Percentiles rank a stretch among this genome's conserved stretches.
These are phyloP conservation scores for Ustilago nuda DNA, from an alignment of 1,284 basidiomycete species.

Conservation along the genomic window DNA sequence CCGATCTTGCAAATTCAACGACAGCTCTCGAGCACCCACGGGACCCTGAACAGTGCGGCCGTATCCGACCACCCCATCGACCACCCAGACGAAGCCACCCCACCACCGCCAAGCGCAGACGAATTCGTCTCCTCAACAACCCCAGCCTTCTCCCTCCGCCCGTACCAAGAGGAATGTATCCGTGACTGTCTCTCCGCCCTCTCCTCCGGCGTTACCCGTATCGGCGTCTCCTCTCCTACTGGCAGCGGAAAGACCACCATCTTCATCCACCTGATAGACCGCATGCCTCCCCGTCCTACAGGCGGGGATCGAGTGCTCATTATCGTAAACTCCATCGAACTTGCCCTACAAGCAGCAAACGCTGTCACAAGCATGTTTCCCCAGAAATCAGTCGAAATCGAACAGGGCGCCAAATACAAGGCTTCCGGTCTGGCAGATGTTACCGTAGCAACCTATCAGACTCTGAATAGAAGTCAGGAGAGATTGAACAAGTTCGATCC, in stretches of 20 bases:
- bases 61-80: neutral
- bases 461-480: slow-evolving; percentile 75
- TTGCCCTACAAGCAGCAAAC: slow-evolving; percentile 86
- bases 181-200: slow-evolving; percentile 82
- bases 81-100: neutral
- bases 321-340: slow-evolving; percentile 86
- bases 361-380: slow-evolving; percentile 80
- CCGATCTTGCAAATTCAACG: neutral
- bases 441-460: slow-evolving; percentile 92
- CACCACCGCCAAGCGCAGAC: neutral
- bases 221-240: slow-evolving; percentile 92
- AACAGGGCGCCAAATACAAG: slow-evolving; percentile 82
- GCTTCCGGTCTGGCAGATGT: slow-evolving; percentile 87
- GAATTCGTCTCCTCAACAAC: neutral
- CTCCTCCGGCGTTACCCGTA: slow-evolving; percentile 75
- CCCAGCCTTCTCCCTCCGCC: slow-evolving; percentile 72
- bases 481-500: slow-evolving; percentile 86
- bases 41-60: neutral
- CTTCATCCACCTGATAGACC: slow-evolving; percentile 72
- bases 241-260: slow-evolving; percentile 89
- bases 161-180: slow-evolving; percentile 90
- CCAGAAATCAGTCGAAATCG: slow-evolving; percentile 85
- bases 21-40: neutral
- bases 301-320: slow-evolving; percentile 76
- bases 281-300: slow-evolving; percentile 27